Conservation (phyloP, 2,329 filamentous ascomycete genomes). For the Fusarium pininemorale region DNA sequence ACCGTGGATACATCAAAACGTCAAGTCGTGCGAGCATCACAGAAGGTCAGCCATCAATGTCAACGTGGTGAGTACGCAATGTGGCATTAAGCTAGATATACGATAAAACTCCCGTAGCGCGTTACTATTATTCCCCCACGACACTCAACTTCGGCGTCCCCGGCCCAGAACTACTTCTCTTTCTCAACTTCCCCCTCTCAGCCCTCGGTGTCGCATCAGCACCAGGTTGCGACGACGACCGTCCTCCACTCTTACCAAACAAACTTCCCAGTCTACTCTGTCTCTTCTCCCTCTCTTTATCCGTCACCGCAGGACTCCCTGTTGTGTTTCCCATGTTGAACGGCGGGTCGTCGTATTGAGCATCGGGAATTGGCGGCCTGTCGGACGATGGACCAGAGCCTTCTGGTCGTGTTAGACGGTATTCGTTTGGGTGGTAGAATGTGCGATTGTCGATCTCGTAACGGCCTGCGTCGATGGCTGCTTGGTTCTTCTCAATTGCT, state of each 20-base stretch:
- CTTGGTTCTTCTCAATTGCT: slow-evolving; percentile 37
- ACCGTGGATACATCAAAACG: too few relatives aligned
- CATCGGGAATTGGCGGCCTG: neutral
- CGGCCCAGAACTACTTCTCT: slow-evolving; percentile 33
- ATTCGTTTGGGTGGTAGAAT: slow-evolving; percentile 35
- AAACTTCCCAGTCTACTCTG: slow-evolving; percentile 22
- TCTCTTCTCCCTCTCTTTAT: slow-evolving; percentile 15
- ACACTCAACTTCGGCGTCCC: slow-evolving; percentile 14
- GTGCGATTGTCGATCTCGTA: slow-evolving; percentile 38
- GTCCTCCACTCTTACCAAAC: slow-evolving; percentile 16
- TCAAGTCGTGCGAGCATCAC: neutral
- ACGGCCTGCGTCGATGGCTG: slow-evolving; percentile 35
- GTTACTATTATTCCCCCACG: slow-evolving; percentile 30
- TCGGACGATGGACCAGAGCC: neutral
- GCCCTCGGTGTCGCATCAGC: neutral
- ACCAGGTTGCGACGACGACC: neutral
- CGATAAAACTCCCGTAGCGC: neutral
- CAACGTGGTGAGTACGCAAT: neutral
- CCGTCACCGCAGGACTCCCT: slow-evolving; percentile 1
- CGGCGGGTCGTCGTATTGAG: slow-evolving; percentile 1
- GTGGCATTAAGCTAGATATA: neutral
- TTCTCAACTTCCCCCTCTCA: slow-evolving; percentile 33
- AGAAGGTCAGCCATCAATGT: accelerated
- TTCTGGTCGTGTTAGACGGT: slow-evolving; percentile 11
- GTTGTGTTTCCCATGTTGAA: slow-evolving; percentile 2